phyloP scores from a whole-genome alignment of 1,139 yeast genomes.

The Meyerozyma smithsonii region DNA sequence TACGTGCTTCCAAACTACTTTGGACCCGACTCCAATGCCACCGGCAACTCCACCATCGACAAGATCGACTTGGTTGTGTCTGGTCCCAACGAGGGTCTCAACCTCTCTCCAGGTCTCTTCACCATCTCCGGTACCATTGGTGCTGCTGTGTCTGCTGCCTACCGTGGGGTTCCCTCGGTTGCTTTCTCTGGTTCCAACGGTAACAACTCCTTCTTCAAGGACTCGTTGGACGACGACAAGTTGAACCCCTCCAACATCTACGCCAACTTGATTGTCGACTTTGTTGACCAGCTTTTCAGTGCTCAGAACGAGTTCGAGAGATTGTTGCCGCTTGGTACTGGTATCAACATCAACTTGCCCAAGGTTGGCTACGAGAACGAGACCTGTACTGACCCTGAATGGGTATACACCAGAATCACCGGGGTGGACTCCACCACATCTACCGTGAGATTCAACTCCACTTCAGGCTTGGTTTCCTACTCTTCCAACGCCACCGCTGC shows the following conservation, averaged over 20 bases:
- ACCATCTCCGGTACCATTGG: conserved; percentile 44
- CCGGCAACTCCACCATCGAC: conserved; percentile 22
- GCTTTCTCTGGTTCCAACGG: conserved; percentile 34
- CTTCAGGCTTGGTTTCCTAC: conserved; percentile 18
- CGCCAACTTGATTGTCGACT: conserved; percentile 32
- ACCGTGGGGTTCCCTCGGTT: conserved; percentile 40
- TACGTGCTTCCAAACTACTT: conserved; percentile 39
- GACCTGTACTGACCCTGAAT: conserved; percentile 34
- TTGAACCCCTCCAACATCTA: conserved; percentile 37
- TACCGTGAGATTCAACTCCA: conserved; percentile 24
- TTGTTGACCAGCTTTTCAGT: conserved; percentile 34
- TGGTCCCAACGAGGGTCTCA: conserved; percentile 46
- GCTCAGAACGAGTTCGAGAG: conserved; percentile 24
- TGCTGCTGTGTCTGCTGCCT: conserved; percentile 35
- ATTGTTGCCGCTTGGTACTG: conserved; percentile 40
- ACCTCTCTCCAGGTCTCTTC: conserved; percentile 33
- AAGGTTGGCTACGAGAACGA: conserved; percentile 30
- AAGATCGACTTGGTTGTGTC: conserved; percentile 38
- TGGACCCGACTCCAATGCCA: conserved; percentile 12
- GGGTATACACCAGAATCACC: conserved; percentile 34
- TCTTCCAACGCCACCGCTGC: conserved; percentile 12
- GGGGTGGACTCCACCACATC: conserved; percentile 31
- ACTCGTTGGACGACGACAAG: conserved; percentile 25
- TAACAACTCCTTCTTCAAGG: conserved; percentile 42
- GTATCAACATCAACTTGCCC: conserved; percentile 47